These are phyloP conservation scores for Pyrus bretschneideri DNA, from an alignment of 306 rosid genomes.

Conservation along the genomic window DNA sequence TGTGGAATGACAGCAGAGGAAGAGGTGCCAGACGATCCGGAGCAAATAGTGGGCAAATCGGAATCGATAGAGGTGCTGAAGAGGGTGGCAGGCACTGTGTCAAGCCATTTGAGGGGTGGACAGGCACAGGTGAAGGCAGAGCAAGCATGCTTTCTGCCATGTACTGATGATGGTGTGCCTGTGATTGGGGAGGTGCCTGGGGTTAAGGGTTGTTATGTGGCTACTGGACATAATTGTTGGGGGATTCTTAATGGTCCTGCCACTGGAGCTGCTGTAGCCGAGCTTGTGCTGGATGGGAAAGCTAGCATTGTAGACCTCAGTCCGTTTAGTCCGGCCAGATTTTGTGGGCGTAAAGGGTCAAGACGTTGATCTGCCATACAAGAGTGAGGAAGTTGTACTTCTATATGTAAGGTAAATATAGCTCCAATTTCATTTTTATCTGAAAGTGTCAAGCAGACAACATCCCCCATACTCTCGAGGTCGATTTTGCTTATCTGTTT, in stretches of 20 bases:
- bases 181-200: constrained; percentile 69
- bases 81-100: constrained; percentile 68
- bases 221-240: constrained; percentile 88
- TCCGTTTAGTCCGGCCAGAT: constrained; percentile 67
- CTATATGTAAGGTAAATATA: neutral
- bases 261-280: constrained; percentile 83
- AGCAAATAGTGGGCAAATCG: constrained; percentile 39
- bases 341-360: constrained; percentile 22
- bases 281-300: constrained; percentile 66
- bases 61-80: constrained; percentile 58
- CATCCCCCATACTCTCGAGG: too few species aligned
- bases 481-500: too few species aligned
- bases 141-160: constrained; percentile 85
- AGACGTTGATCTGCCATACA: neutral
- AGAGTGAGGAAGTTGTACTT: neutral
- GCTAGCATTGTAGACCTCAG: constrained; percentile 66
- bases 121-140: constrained; percentile 65
- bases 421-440: neutral
- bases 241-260: constrained; percentile 94
- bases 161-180: constrained; percentile 65
- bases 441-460: too few species aligned
- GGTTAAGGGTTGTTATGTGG: constrained; percentile 65
- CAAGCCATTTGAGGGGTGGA: constrained; percentile 62
- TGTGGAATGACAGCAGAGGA: constrained; percentile 75
- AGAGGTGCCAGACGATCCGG: constrained; percentile 73